Conservation (phyloP, 306 rosid genomes). For the Pyrus pyrifolia region DNA sequence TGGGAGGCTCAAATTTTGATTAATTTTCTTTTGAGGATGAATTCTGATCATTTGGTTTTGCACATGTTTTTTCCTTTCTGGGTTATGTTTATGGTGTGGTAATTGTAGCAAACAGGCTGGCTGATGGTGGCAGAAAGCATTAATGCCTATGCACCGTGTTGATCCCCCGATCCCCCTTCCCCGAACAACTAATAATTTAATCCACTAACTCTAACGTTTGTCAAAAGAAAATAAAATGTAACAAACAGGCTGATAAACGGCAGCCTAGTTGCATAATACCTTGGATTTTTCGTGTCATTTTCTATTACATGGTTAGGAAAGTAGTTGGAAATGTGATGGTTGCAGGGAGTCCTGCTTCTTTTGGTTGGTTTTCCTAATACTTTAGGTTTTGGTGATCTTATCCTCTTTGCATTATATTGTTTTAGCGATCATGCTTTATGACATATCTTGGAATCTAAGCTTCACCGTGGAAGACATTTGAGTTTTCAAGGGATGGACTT, state of each 20-base stretch:
- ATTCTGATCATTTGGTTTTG: background rate
- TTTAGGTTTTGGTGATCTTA: background rate
- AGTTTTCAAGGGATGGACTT: background rate
- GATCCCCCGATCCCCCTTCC: too few relatives aligned
- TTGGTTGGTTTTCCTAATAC: background rate
- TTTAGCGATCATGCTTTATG: background rate
- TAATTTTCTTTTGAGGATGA: background rate
- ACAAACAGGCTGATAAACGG: background rate
- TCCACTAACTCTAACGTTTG: too few relatives aligned
- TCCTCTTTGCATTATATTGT: background rate
- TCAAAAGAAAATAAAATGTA: background rate
- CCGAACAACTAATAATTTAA: too few relatives aligned
- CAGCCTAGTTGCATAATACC: background rate
- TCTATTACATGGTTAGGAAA: background rate
- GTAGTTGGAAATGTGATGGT: background rate
- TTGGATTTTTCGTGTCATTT: background rate
- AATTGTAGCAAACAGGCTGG: background rate
- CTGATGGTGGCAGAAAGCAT: too few relatives aligned
- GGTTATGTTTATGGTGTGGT: background rate
- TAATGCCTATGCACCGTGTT: too few relatives aligned
- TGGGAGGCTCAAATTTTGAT: background rate
- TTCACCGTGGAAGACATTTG: background rate
- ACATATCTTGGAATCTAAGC: background rate
- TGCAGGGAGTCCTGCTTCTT: background rate
- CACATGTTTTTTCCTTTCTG: background rate